A percentile compares a stretch with the other conserved stretches of the same genome.
Evolutionary conservation across 2,329 filamentous ascomycete genomes (phyloP).

Genomic region (Aspergillus sp.): DNA sequence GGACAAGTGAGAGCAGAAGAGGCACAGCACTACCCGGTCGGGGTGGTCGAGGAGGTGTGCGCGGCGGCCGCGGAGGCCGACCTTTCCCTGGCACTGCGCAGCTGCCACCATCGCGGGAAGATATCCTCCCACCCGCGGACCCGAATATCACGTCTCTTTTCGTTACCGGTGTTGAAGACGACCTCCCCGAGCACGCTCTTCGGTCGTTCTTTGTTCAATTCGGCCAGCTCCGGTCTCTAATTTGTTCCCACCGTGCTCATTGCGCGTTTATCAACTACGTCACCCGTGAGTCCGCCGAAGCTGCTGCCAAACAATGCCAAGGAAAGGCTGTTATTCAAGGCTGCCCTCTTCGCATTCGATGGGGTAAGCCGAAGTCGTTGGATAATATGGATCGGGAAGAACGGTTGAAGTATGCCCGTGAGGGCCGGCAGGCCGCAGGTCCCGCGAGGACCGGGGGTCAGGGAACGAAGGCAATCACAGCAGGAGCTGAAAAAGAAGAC

Average conservation of each 20-base stretch:
- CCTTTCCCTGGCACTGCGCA: constrained; percentile 70
- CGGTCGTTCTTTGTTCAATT: constrained; percentile 86
- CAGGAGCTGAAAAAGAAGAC: constrained; percentile 38
- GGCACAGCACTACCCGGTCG: constrained; percentile 39
- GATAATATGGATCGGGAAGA: constrained; percentile 90
- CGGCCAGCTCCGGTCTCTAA: constrained; percentile 85
- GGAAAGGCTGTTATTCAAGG: constrained; percentile 87
- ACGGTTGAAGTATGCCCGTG: constrained; percentile 74
- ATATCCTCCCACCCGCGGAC: constrained; percentile 82
- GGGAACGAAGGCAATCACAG: constrained; percentile 33
- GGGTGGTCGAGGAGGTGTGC: constrained; percentile 50
- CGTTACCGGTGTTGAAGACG: constrained; percentile 92
- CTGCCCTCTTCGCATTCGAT: constrained; percentile 84
- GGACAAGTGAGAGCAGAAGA: constrained; percentile 63
- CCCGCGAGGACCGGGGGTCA: constrained; percentile 44
- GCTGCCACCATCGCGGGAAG: constrained; percentile 75
- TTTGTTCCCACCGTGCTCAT: constrained; percentile 96
- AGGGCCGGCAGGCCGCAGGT: constrained; percentile 65
- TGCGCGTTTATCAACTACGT: constrained; percentile 97
- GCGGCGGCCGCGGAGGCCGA: constrained; percentile 52
- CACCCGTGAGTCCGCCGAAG: constrained; percentile 79
- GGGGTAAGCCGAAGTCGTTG: constrained; percentile 88
- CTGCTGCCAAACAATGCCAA: constrained; percentile 78
- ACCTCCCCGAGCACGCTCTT: constrained; percentile 87
- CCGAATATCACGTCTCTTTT: constrained; percentile 89